Base-by-base conservation (phyloP, 2,329 filamentous ascomycete genomes). In the Decorospora gaudefroyi region DNA sequence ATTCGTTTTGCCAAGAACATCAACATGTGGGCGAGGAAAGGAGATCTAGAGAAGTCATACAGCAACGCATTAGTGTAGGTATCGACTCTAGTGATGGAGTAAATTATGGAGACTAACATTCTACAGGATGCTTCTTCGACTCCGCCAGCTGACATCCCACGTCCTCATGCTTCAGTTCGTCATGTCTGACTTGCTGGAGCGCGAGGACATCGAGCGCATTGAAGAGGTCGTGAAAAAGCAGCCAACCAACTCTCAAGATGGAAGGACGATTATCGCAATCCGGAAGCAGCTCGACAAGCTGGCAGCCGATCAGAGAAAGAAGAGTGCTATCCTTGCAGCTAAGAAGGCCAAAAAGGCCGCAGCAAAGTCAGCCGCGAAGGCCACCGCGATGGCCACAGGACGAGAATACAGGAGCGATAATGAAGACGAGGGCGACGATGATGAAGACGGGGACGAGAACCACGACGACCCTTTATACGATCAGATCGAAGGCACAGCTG, bases 101-200 rank as follows among this genome's bases (percentile, higher is more conserved):
- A n/a, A n/a, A n/a, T n/a, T n/a, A n/a, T n/a, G n/a, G n/a, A n/a
- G n/a, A 22, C 46, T 44, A 21, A 52, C 16, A 4, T 5, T n/a
- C 6, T 13, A 11, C 9, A 53, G 49, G 0, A 74, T 81, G 72
- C 59, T 81, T 5, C 56, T 78, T 0, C 68, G 74, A 6, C 68
- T 82, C 0, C 72, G 80, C 4, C 79, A 81, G 67, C 67, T 81
- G 10, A 74, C 74, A 3, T 70, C 69, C 0, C 78, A 81, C 39
- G 56, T 76, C 0, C 68, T 82, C 1, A 68, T 78, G 27, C 64
- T 76, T 0, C 74, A 81, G 32, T 64, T 65, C 3, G 66, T 74
- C 0, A 67, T 82, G 22, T 65, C 69, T 19, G 67, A 75, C 13
- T 57, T 79, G 0, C 62, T 82, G 0, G 65, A 75, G 33, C 60